Base-by-base conservation (phyloP, 176 grass and related monocot genomes). In the Musa schizocarpa region DNA sequence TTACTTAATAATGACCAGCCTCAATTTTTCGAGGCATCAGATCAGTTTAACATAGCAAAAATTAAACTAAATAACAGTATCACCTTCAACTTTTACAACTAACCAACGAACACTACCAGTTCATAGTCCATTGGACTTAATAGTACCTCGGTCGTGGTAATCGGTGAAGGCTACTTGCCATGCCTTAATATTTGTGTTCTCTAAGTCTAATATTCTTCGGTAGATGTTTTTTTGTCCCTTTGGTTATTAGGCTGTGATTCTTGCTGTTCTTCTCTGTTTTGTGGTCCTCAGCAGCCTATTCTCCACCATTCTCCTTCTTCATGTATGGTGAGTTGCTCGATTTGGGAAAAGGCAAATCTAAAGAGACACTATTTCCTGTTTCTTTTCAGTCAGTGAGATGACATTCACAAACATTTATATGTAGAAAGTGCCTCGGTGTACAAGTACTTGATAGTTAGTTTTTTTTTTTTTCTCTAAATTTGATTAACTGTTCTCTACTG, bases 371-470 rank as follows among this genome's bases (percentile, higher is more conserved):
- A 52, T 65, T 21, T 52, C 53, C 16, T n/a, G 55, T 7, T 65
- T 13, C 66, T 25, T 81, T 50, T 23, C 82, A 96, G 88, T 84
- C 86, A 63, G 92, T 83, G 68, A 89, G 92, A 68, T 81, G 82
- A 69, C 66, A 89, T 9, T 82, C 84, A 57, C 69, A 89, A 61
- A 85, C 86, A 6, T 80, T 89, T 43, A 96, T 86, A 25, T 84
- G 86, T 59, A 86, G 92, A 69, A 91, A 68, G 29, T 96, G 89
- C 81, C 80, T 85, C 55, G 89, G 92, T 24, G n/a, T 69, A 89
- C 80, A 78, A 80, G 61, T 23, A 82, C 82, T 61, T 68, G 82
- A 79, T 79, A 59, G 20, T 56, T 24, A 24, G 24, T 24, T 24
- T 24, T 74, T 55, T 43, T 6, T 0, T 43, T 4, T 43, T 4